These are phyloP conservation scores for Taphrina betulina DNA, from an alignment of 1,139 yeast species.

Conservation along the genomic window DNA sequence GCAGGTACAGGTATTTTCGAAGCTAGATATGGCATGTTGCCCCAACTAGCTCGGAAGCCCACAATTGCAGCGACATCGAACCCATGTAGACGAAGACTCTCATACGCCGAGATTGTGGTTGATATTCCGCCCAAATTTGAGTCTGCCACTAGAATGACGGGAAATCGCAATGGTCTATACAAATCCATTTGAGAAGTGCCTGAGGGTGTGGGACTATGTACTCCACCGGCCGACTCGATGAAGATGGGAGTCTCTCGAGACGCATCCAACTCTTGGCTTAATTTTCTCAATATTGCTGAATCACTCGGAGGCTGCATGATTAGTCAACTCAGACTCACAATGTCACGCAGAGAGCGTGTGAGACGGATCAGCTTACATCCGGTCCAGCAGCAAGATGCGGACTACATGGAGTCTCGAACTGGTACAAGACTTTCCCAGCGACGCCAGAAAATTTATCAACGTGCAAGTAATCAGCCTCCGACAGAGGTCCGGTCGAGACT, in stretches of 20 bases:
- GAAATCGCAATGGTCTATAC: conserved; percentile 41
- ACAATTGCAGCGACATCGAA: conserved; percentile 40
- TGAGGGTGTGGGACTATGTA: conserved; percentile 41
- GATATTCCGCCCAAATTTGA: conserved; percentile 42
- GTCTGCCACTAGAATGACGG: conserved; percentile 41
- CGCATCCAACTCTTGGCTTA: neutral
- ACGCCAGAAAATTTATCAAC: conserved; percentile 31
- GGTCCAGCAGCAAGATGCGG: conserved; percentile 41
- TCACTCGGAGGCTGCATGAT: conserved; percentile 18
- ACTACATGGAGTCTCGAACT: conserved; percentile 40
- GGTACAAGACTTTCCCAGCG: conserved; percentile 38
- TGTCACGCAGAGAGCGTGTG: conserved; percentile 11
- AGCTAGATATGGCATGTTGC: conserved; percentile 40
- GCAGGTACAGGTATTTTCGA: conserved; percentile 36
- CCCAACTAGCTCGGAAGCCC: conserved; percentile 38
- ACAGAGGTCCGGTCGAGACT: conserved; percentile 41
- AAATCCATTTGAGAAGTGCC: conserved; percentile 41
- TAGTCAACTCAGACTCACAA: conserved; percentile 4
- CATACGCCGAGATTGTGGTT: conserved; percentile 41
- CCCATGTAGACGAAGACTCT: conserved; percentile 40
- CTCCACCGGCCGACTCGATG: conserved; percentile 43
- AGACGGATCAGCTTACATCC: conserved; percentile 20
- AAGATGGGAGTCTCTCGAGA: conserved; percentile 35
- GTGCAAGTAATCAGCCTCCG: conserved; percentile 40
- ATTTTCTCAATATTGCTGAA: conserved; percentile 11